Conservation (phyloP, 1,284 basidiomycete species). For the Xanthoconium separans region DNA sequence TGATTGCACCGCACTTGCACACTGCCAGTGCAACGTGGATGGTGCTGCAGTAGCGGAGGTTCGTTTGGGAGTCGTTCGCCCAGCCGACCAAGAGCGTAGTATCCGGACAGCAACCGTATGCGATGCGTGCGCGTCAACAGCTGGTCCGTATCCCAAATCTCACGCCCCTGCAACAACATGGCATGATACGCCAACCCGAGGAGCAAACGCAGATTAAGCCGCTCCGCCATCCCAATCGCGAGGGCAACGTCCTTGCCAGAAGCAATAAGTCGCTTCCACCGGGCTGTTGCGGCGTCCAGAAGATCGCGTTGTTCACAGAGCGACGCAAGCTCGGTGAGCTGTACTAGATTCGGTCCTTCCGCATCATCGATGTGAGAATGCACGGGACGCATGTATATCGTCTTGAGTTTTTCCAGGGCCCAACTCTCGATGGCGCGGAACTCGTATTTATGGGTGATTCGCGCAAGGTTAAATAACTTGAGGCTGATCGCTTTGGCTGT, state of each 20-base stretch:
- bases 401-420: conserved; percentile 45
- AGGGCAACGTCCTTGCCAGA: conserved; percentile 45
- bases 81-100: conserved; percentile 42
- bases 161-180: conserved; percentile 43
- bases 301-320: conserved; percentile 45
- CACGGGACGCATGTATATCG: conserved; percentile 36
- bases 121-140: conserved; percentile 39
- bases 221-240: conserved; percentile 42
- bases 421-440: conserved; percentile 51
- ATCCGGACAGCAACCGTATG: conserved; percentile 42
- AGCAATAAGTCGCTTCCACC: conserved; percentile 43
- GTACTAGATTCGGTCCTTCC: conserved; percentile 36
- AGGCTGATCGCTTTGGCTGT: conserved; percentile 40
- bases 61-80: conserved; percentile 41
- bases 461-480: conserved; percentile 47
- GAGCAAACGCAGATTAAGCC: conserved; percentile 40
- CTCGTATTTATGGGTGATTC: conserved; percentile 56
- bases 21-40: conserved; percentile 37
- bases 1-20: conserved; percentile 42
- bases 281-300: conserved; percentile 37
- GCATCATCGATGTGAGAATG: conserved; percentile 31
- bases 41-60: conserved; percentile 39
- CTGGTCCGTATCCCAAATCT: conserved; percentile 41
- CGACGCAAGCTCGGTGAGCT: conserved; percentile 46
- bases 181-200: conserved; percentile 44